Evolutionary conservation across 192 early-diverging fungal genomes (phyloP), one percentile per base, ranked within the genome.

Genomic region (Backusella westeae): DNA sequence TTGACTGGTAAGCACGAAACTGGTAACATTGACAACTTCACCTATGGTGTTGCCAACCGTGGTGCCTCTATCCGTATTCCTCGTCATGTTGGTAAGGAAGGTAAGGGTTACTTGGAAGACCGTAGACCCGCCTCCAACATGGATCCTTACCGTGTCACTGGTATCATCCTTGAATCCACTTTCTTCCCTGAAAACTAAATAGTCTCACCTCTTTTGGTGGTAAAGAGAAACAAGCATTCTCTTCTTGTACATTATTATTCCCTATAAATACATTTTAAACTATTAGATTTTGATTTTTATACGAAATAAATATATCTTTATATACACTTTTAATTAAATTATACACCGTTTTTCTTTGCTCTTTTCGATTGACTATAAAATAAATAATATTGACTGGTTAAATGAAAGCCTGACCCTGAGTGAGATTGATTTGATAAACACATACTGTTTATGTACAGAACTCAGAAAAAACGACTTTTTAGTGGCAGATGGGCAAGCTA

Each of bases 1-100:
- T 72, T 88, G 19, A 88, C 87, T 56, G 87, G 87, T 77, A 52
- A 41, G 34, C 87, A 88, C 46, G 87, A 88, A 65, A 88, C 87
- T 67, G 87, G 86, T 75, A 77, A 86, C 63, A 88, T 88, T 70
- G 67, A 79, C 34, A 73, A 83, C 36, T 88, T 88, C 82, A 77
- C 73, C 12, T 85, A 72, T 71, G 87, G 87, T 75, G 87, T 88
- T 42, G 87, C 87, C 19, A 83, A 88, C 83, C 87, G 87, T 71
- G 87, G 87, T 67, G 84, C 87, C 4, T 88, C 87, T 32, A 88
- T 88, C 73, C 84, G 87, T 75, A 88, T 88, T 75, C 87, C 87
- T 32, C 79, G 87, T 69, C 87, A 85, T 63, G 87, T 88, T 23
- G 85, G 85, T 52, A 82, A 80, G 59, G 75, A 82, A 77, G 87